Conservation (phyloP, 768 basidiomycete species). For the Punctularia strigosozonata region DNA sequence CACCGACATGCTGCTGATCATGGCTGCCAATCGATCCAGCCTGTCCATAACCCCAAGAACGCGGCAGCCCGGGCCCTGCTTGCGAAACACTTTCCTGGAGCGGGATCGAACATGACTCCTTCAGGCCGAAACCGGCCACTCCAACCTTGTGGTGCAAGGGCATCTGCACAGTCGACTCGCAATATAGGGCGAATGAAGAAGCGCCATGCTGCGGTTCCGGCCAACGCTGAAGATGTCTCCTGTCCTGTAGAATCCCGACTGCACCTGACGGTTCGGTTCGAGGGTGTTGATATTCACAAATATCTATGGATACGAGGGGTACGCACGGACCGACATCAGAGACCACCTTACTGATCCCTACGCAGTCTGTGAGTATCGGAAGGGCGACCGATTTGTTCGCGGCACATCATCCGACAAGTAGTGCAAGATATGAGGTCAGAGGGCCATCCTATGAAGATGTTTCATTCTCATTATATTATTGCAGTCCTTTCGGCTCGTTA, state of each 20-base stretch:
- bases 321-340: constrained; percentile 6
- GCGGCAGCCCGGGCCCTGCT: constrained; percentile 40
- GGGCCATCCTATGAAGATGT: constrained; percentile 1
- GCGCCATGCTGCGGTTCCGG: constrained; percentile 56
- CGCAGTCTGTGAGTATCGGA: constrained; percentile 43
- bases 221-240: constrained; percentile 43
- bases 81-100: constrained; percentile 34
- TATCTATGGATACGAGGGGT: constrained; percentile 71
- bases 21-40: constrained; percentile 27
- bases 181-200: constrained; percentile 64
- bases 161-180: constrained; percentile 38
- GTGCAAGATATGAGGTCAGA: not conserved
- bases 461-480: too few species aligned
- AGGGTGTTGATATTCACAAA: constrained; percentile 23
- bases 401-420: too few species aligned
- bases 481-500: too few species aligned
- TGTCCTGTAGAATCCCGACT: constrained; percentile 45
- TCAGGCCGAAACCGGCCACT: constrained; percentile 10
- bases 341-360: not conserved
- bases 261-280: constrained; percentile 35
- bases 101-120: constrained; percentile 7
- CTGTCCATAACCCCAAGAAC: constrained; percentile 21
- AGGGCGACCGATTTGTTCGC: constrained; percentile 49
- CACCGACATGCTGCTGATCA: constrained; percentile 62
- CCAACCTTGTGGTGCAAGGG: constrained; percentile 38